Conservation (phyloP, 2,329 filamentous ascomycete species). For the Pseudogymnoascus pannorum region DNA sequence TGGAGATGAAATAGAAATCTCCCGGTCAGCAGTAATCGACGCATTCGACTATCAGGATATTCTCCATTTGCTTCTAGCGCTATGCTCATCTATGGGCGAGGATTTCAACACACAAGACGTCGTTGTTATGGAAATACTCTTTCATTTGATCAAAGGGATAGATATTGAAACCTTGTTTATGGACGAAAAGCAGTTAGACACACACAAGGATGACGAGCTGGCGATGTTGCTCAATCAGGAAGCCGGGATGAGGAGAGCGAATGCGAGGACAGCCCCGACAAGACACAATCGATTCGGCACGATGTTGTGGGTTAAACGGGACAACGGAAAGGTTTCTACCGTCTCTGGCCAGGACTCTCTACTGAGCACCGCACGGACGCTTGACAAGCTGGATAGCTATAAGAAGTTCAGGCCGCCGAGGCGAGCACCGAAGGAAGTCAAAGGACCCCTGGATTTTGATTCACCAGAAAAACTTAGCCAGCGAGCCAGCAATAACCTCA, state of each 20-base stretch:
- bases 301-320: conserved; percentile 92
- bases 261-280: conserved; percentile 71
- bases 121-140: conserved; percentile 83
- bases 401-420: conserved; percentile 87
- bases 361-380: conserved; percentile 60
- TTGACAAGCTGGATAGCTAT: conserved; percentile 81
- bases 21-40: conserved; percentile 78
- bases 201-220: conserved; percentile 65
- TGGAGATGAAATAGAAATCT: conserved; percentile 84
- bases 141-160: conserved; percentile 86
- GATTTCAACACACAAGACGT: conserved; percentile 88
- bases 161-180: conserved; percentile 80
- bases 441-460: conserved; percentile 68
- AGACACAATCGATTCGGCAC: conserved; percentile 92
- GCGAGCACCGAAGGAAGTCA: conserved; percentile 51
- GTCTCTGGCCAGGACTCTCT: conserved; percentile 85
- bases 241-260: conserved; percentile 69
- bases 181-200: conserved; percentile 63
- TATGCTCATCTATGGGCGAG: conserved; percentile 88
- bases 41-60: conserved; percentile 88
- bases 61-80: conserved; percentile 73
- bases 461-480: conserved; percentile 61
- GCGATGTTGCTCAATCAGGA: conserved; percentile 72
- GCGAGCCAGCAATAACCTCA: conserved; percentile 68
- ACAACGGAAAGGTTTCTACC: conserved; percentile 69